Conservation (phyloP, 768 basidiomycete species). For the Mycena alexandri region DNA sequence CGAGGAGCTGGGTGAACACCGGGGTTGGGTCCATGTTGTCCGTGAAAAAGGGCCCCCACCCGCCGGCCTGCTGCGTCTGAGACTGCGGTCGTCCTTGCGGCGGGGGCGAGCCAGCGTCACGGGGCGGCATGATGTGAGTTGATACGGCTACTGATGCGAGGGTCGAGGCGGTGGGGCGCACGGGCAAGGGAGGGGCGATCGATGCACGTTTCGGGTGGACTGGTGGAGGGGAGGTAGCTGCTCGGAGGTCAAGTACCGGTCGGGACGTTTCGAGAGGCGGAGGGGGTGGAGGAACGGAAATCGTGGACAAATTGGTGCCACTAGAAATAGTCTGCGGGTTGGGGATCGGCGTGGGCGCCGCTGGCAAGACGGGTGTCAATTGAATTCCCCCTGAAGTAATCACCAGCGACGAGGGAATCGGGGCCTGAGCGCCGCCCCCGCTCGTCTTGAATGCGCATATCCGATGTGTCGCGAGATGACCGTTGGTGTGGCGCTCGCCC, state of each 20-base stretch:
- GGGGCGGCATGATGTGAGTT: neutral
- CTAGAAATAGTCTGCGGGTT: neutral
- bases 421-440: neutral
- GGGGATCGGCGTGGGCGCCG: neutral
- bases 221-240: no score
- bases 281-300: no score
- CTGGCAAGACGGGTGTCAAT: no score
- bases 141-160: neutral
- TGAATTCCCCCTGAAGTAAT: neutral
- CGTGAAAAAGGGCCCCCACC: constrained; percentile 30
- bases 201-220: no score
- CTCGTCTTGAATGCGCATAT: constrained; percentile 5
- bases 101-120: neutral
- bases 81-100: neutral
- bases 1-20: constrained; percentile 14
- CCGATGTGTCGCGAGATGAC: neutral
- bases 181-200: no score
- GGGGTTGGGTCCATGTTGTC: constrained; percentile 22
- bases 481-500: neutral
- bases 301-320: no score
- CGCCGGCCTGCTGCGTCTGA: neutral
- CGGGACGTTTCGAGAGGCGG: no score
- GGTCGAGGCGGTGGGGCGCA: no score
- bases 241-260: no score
- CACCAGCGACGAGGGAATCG: neutral